These are phyloP conservation scores for Aspergillus sp. DNA, from an alignment of 2,329 filamentous ascomycete genomes.

Conservation along the genomic window DNA sequence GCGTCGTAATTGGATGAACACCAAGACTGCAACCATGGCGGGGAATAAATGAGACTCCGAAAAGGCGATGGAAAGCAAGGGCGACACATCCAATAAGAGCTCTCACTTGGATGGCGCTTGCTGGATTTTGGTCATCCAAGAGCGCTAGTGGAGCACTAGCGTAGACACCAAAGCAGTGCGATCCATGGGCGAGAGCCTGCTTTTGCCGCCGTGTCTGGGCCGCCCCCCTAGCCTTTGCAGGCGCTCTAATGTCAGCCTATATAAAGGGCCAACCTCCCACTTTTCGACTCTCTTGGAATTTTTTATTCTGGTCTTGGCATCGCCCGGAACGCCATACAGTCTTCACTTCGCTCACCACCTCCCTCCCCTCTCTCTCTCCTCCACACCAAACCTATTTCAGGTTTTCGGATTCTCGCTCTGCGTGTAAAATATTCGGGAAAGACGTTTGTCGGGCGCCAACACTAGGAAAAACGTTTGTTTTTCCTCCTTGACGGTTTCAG, in stretches of 20 bases:
- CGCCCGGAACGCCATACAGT: conserved; percentile 38
- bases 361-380: conserved; percentile 30
- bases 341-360: conserved; percentile 34
- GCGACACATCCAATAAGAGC: conserved; percentile 34
- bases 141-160: conserved; percentile 32
- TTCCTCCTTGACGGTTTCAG: conserved; percentile 25
- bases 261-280: conserved; percentile 47
- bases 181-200: conserved; percentile 40
- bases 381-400: conserved; percentile 24
- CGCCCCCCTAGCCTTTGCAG: conserved; percentile 33
- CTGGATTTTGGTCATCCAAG: conserved; percentile 25
- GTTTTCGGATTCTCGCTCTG: conserved; percentile 24
- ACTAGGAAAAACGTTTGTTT: conserved; percentile 16
- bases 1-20: conserved; percentile 33
- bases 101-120: conserved; percentile 32
- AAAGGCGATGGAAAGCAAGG: conserved; percentile 21
- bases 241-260: conserved; percentile 43
- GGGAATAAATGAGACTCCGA: conserved; percentile 16
- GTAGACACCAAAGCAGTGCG: conserved; percentile 14
- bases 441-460: conserved; percentile 24
- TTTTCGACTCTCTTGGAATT: conserved; percentile 33
- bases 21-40: not conserved
- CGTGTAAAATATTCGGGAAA: conserved; percentile 26
- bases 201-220: conserved; percentile 43
- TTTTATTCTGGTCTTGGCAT: conserved; percentile 48